Base-by-base conservation (phyloP, 768 basidiomycete species). In the Podaxis pistillaris region DNA sequence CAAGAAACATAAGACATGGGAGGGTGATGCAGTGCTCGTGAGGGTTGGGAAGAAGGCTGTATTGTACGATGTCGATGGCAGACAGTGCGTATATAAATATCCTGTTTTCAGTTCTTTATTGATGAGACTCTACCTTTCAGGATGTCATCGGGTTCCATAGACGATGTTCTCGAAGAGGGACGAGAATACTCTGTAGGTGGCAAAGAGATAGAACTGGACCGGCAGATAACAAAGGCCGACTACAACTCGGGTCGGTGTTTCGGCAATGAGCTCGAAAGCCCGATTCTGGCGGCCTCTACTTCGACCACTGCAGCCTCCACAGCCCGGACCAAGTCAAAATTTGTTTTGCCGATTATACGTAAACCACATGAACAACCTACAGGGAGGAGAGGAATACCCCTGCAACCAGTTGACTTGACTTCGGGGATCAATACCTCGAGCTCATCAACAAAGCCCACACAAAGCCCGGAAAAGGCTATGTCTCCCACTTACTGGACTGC, bases 1-100 rank as follows among this genome's bases (percentile, higher is more conserved):
- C 41, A 91, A 85, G 76, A 95, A 95, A 74, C 88, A 94, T 69
- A 93, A 94, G 72, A 93, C 90, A 0, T 96, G 94, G 94, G 93
- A 95, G 57, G 93, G 90, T 40, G 91, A 89, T 68, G 88, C 81
- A 40, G 79, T 89, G n/a, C 78, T 91, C 4, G 83, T 84, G 9
- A 76, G 85, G 17, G 74, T 72, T 7, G 71, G 67, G 4, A 64
- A 62, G 7, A 82, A 76, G 68, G 82, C 81, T 53, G 81, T 75
- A 3, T 72, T 91, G 28, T 85, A 84, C 63, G 86, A 89, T 66
- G 70, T 77, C 7, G 88, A 91, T 57, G 88, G 89, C 24, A 85
- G 83, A 78, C 70, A 79, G 91, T 91, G 73, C 64, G 85, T 66
- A 53, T 58, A n/a, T 36, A 24, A 38, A 24, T 28, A 9, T 17